Evolutionary conservation across 805 yeast species (phyloP).

Genomic region (Candida takata): DNA sequence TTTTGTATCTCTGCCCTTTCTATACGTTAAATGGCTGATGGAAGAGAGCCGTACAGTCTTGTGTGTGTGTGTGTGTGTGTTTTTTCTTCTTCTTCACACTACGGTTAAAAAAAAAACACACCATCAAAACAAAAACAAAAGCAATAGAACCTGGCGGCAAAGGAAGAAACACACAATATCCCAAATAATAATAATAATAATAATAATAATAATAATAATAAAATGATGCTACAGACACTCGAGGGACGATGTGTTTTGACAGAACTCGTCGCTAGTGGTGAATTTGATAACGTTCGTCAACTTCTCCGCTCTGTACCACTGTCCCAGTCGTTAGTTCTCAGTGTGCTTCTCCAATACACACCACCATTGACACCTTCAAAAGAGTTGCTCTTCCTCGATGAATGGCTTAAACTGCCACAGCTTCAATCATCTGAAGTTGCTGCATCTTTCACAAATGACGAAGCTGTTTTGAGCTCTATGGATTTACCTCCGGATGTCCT

Average conservation of each 20-base stretch:
- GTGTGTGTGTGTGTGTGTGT: too few relatives aligned
- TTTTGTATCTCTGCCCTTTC: too few relatives aligned
- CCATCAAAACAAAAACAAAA: too few relatives aligned
- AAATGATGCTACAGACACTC: not conserved
- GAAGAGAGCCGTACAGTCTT: too few relatives aligned
- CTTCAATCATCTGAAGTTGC: not conserved
- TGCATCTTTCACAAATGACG: not conserved
- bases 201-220: not conserved
- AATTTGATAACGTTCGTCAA: not conserved
- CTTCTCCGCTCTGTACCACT: not conserved
- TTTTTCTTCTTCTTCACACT: too few relatives aligned
- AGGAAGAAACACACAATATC: too few relatives aligned
- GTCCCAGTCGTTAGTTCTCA: not conserved
- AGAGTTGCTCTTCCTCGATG: constrained; percentile 5
- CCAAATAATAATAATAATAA: too few relatives aligned
- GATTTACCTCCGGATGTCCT: constrained; percentile 4
- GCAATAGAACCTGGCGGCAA: too few relatives aligned
- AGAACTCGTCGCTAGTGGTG: not conserved
- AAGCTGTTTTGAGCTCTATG: not conserved
- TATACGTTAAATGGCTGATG: too few relatives aligned
- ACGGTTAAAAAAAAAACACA: too few relatives aligned
- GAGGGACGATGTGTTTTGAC: not conserved
- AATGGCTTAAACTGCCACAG: constrained; percentile 1
- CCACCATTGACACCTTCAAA: constrained; percentile 7
- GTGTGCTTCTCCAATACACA: constrained; percentile 7